Evolutionary conservation across 768 basidiomycete species (phyloP), one percentile per base, ranked within the genome.

Genomic region (Boletus eberwhitei): DNA sequence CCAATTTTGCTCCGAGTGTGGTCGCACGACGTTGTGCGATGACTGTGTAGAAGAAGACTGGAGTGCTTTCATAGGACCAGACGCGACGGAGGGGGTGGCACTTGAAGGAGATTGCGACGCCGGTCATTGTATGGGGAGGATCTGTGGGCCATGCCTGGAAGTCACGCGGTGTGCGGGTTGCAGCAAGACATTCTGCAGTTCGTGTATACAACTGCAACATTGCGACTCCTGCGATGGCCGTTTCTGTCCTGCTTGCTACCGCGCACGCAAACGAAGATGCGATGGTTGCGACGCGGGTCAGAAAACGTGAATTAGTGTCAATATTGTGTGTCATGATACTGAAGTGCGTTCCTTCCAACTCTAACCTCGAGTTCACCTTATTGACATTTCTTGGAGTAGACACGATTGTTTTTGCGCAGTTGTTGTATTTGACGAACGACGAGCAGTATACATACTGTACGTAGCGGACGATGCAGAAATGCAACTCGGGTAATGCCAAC

Each of bases 21-120:
- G 36, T 40, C 60, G 58, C 24, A 54, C 60, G 46, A 60, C 57
- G 48, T 16, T 62, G 43, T 67, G 68, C 46, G 51, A 68, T 4
- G 66, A 67, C 38, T 70, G 66, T 35, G 39, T 34, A 14, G 68
- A 68, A 50, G 65, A 65, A 53, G 65, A 69, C 5, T 46, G 48
- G 57, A 32, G 41, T 5, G 14, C 26, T 2, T 13, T 42, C 1
- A 8, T 5, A 13, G 51, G 50, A 24, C 13, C 21, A 2, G 54
- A 53, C n/a, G 45, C 35, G 46, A 5, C 3, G 44, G 64, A 64
- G 4, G 63, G 52, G 35, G 52, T 64, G 13, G 12, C 3, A 6
- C 50, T 65, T 8, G 13, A 48, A 14, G 51, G 40, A 5, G 7
- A 16, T 4, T 64, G 64, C 34, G 3, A 19, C 0, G 26, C 42